Conservation (phyloP, 345 rosid species). For the Eucalyptus microcorys region DNA sequence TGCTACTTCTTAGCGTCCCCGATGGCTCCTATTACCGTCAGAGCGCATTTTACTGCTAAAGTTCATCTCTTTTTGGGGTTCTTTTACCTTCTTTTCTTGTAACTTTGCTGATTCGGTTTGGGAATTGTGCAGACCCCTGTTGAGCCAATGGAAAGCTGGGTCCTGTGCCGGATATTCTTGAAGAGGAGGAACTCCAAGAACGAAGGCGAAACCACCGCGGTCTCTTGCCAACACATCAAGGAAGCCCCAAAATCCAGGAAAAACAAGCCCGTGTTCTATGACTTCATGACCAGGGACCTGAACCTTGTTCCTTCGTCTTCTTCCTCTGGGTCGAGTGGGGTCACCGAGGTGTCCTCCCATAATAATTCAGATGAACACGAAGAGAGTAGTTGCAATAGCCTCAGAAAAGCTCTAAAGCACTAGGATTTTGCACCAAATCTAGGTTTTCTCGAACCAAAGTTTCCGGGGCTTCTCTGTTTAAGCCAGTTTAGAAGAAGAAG, state of each 20-base stretch:
- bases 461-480: neutral
- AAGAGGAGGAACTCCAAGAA: slow-evolving; percentile 61
- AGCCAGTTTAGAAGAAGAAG: neutral
- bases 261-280: slow-evolving; percentile 55
- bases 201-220: slow-evolving; percentile 20
- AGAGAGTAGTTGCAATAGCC: slow-evolving; percentile 68
- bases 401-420: neutral
- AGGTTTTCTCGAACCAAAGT: neutral
- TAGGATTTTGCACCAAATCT: neutral
- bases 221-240: slow-evolving; percentile 5
- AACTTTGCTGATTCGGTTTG: neutral
- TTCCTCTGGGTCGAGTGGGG: slow-evolving; percentile 74
- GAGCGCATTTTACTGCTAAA: neutral
- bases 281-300: slow-evolving; percentile 64
- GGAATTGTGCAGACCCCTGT: slow-evolving; percentile 19
- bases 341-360: slow-evolving; percentile 39
- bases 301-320: slow-evolving; percentile 48
- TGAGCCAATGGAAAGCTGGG: slow-evolving; percentile 64
- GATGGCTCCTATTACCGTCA: neutral
- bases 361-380: slow-evolving; percentile 33
- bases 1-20: neutral
- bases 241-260: slow-evolving; percentile 9
- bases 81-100: neutral
- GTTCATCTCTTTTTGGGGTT: neutral
- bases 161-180: slow-evolving; percentile 81